These are phyloP conservation scores for Penicillium janthinellum DNA, from an alignment of 2,329 filamentous ascomycete genomes.

Conservation along the genomic window DNA sequence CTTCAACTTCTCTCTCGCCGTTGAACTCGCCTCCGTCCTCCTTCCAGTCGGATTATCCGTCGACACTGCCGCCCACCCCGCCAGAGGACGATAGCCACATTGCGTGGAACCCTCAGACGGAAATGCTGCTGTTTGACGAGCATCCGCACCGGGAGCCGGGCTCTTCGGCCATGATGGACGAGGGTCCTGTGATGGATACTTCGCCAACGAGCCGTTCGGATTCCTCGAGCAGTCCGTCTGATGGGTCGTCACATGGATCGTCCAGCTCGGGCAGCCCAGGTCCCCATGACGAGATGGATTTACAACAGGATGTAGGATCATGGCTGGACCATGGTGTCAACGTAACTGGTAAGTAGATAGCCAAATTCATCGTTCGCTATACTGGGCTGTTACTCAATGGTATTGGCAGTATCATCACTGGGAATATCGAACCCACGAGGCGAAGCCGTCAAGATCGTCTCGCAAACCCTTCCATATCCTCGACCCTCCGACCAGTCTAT, in stretches of 20 bases:
- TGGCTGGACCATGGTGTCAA: slow-evolving; percentile 44
- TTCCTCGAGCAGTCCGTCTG: slow-evolving; percentile 33
- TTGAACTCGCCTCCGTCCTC: slow-evolving; percentile 29
- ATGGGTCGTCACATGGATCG: slow-evolving; percentile 34
- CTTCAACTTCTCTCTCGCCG: slow-evolving; percentile 16
- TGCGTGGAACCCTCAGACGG: slow-evolving; percentile 39
- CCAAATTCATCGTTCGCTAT: neutral
- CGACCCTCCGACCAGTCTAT: slow-evolving; percentile 36
- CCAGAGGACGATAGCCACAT: slow-evolving; percentile 45
- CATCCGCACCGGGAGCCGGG: slow-evolving; percentile 30
- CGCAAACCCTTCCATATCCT: slow-evolving; percentile 62
- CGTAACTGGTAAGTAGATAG: slow-evolving; percentile 36
- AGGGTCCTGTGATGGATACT: slow-evolving; percentile 33
- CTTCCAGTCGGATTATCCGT: slow-evolving; percentile 34
- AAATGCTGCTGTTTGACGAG: slow-evolving; percentile 35
- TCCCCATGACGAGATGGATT: slow-evolving; percentile 36
- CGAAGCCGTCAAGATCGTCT: slow-evolving; percentile 59
- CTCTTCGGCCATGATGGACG: slow-evolving; percentile 32
- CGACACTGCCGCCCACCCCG: slow-evolving; percentile 44
- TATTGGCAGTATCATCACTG: slow-evolving; percentile 40
- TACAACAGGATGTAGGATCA: slow-evolving; percentile 33
- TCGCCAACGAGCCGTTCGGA: slow-evolving; percentile 32
- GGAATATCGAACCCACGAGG: slow-evolving; percentile 37
- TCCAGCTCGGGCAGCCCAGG: slow-evolving; percentile 36
- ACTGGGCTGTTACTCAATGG: slow-evolving; percentile 5